Percentiles rank a stretch among this genome's conserved stretches.
Conservation (phyloP, 1,284 basidiomycete genomes). For the Cutaneotrichosporon sp. region DNA sequence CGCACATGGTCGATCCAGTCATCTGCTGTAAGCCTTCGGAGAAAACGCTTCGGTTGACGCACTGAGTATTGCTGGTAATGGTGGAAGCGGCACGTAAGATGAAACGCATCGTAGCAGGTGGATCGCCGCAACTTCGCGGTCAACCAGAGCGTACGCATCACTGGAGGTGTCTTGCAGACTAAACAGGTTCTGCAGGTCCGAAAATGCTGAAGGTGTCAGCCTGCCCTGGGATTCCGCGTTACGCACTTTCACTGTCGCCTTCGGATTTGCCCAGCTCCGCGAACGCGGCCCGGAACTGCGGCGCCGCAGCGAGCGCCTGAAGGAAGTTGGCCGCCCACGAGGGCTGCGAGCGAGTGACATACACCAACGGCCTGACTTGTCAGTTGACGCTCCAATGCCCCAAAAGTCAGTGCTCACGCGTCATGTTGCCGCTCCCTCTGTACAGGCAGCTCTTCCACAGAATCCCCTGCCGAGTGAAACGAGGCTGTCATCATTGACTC, state of each 20-base stretch:
- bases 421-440: slow-evolving; percentile 17
- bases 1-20: slow-evolving; percentile 1
- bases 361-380: slow-evolving; percentile 10
- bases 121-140: not conserved
- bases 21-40: not conserved
- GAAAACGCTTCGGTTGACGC: not conserved
- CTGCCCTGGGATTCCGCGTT: not conserved
- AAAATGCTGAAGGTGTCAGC: not conserved
- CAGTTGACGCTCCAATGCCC: not conserved
- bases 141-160: slow-evolving; percentile 5
- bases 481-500: slow-evolving; percentile 45
- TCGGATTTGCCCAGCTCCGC: not conserved
- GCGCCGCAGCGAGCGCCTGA: slow-evolving; percentile 38
- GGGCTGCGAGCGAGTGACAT: slow-evolving; percentile 11
- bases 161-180: not conserved
- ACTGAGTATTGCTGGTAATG: not conserved
- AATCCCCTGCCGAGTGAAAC: slow-evolving; percentile 31
- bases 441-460: slow-evolving; percentile 13
- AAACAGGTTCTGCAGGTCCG: slow-evolving; percentile 1
- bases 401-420: slow-evolving; percentile 25
- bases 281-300: slow-evolving; percentile 30
- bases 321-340: slow-evolving; percentile 31
- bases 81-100: not conserved
- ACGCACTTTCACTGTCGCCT: not conserved
- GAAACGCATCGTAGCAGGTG: not conserved